Evolutionary conservation across 164 flowering plant genomes (phyloP), one percentile per base, ranked within the genome.

Genomic region (Vitis rotundifolia): DNA sequence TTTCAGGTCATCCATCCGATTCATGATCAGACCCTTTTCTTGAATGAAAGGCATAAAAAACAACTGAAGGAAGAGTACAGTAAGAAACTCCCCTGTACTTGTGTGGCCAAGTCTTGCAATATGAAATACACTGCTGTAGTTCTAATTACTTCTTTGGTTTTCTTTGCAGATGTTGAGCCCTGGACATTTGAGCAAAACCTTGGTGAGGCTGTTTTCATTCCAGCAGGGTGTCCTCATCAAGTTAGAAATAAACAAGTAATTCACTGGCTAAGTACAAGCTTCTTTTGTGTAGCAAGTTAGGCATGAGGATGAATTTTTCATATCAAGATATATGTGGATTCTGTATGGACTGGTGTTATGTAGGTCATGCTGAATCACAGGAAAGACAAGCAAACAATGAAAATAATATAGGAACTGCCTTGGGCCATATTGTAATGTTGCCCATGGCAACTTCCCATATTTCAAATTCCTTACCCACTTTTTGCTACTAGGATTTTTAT

Each of bases 21-120:
- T 64, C 86, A 79, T 78, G 88, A 86, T 68, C 81, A 82, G 73
- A 63, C 79, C 31, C 78, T 84, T 59, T 84, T 76, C 76, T 73
- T 82, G 58, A 73, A 69, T 47, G 14, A 74, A 56, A 67, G 71
- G 47, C 86, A 84, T 71, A 84, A 84, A 70, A 79, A 73, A 63
- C 84, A 71, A 76, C 86, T 86, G 22, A 84, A 84, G 77, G 82
- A 86, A 69, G 88, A 84, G 66, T 82, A 67, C 50, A 64, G 86
- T 82, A 29, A 64, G 82, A 51, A 11, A 51, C 15, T 11, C 53
- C 15, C 13, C 15, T 11, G 53, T 11, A 2, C 53, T 51, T 51
- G 53, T 11, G 4, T 51, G 53, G 53, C 5, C 53, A 51, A 37
- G 5, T 37, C 44, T 37, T 37, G 44, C 44, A 37, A 3, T 63